phyloP scores from a whole-genome alignment of 768 basidiomycete species.

The Boletus subcaerulescens region DNA sequence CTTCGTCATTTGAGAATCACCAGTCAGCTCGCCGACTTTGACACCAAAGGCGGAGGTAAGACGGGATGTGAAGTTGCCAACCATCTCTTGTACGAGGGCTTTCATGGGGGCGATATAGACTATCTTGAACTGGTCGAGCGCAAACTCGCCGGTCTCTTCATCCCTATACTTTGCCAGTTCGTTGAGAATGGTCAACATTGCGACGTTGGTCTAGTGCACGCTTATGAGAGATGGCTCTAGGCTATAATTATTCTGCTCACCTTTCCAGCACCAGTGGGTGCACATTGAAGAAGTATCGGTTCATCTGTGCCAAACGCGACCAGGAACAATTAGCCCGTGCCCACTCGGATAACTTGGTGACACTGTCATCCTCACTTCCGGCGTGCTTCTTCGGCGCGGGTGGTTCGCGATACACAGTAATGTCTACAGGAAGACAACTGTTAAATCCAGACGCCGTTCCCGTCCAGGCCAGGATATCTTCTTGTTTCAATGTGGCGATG shows the following conservation, averaged over 20 bases:
- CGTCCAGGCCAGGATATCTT: too few species aligned
- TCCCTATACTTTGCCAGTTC: slow-evolving; percentile 88
- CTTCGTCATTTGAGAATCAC: slow-evolving; percentile 97
- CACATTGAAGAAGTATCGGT: slow-evolving; percentile 91
- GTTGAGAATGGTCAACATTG: slow-evolving; percentile 91
- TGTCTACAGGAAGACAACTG: too few species aligned
- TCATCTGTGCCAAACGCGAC: slow-evolving; percentile 94
- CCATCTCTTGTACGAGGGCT: slow-evolving; percentile 98
- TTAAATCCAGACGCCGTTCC: too few species aligned
- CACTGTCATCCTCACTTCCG: slow-evolving; percentile 55
- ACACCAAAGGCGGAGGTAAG: slow-evolving; percentile 63
- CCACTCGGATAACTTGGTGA: slow-evolving; percentile 80
- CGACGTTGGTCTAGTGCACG: slow-evolving; percentile 83
- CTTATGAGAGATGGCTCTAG: slow-evolving; percentile 5
- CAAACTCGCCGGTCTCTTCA: slow-evolving; percentile 73
- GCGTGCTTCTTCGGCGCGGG: slow-evolving; percentile 85
- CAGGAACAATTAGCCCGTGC: slow-evolving; percentile 79
- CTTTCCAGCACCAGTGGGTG: slow-evolving; percentile 81
- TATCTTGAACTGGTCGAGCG: slow-evolving; percentile 36
- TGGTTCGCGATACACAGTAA: too few species aligned
- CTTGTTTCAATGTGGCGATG: too few species aligned
- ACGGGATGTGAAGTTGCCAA: slow-evolving; percentile 86
- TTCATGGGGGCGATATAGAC: slow-evolving; percentile 99
- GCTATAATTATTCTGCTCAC: not conserved
- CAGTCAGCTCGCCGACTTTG: slow-evolving; percentile 92